phyloP scores from a whole-genome alignment of 495 filamentous ascomycete genomes.

The Penicillium canescens region DNA sequence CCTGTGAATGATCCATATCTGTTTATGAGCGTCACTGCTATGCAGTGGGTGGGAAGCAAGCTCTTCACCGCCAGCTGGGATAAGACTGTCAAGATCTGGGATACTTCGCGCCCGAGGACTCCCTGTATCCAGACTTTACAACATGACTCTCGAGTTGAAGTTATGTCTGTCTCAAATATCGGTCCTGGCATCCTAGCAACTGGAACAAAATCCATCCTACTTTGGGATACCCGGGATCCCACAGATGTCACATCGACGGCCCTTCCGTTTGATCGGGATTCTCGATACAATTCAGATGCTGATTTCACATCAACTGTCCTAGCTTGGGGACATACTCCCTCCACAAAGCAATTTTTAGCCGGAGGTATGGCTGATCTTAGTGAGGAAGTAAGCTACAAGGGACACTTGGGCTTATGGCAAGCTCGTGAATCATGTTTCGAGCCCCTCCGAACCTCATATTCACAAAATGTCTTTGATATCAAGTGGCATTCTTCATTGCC shows the following conservation, averaged over 20 bases:
- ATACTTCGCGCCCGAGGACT: constrained; percentile 30
- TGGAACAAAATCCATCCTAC: constrained; percentile 35
- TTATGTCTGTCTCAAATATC: constrained; percentile 60
- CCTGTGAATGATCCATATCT: constrained; percentile 66
- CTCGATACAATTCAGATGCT: constrained; percentile 48
- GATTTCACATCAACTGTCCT: constrained; percentile 65
- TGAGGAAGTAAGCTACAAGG: constrained; percentile 55
- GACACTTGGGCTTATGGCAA: constrained; percentile 76
- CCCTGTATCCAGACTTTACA: constrained; percentile 51
- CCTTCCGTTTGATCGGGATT: constrained; percentile 12
- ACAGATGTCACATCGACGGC: not conserved
- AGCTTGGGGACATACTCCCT: constrained; percentile 62
- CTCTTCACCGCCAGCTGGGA: constrained; percentile 85
- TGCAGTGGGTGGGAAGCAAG: constrained; percentile 64
- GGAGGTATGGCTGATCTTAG: constrained; percentile 73
- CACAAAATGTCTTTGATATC: constrained; percentile 77
- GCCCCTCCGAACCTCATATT: constrained; percentile 45
- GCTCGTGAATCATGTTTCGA: constrained; percentile 48
- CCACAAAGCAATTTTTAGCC: constrained; percentile 60
- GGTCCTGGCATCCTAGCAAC: constrained; percentile 50
- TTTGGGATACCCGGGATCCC: constrained; percentile 28
- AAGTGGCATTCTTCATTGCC: constrained; percentile 69
- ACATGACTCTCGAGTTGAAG: constrained; percentile 69
- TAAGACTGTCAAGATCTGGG: constrained; percentile 75
- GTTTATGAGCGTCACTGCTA: constrained; percentile 75